Conservation (phyloP, 176 grass and related monocot genomes). For the Bonia amplexicaulis region DNA sequence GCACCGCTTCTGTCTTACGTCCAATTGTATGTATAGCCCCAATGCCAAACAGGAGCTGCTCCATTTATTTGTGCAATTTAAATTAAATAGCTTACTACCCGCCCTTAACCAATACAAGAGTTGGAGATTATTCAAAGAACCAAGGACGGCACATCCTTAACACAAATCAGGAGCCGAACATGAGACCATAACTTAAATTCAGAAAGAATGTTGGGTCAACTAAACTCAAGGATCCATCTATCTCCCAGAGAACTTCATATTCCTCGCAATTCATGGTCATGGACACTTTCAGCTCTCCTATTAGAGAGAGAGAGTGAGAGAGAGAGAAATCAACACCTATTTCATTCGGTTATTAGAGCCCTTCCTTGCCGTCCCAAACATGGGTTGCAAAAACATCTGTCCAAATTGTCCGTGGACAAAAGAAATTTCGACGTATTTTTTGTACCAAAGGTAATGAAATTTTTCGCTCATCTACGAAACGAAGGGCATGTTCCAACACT, state of each 20-base stretch:
- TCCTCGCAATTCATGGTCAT: neutral
- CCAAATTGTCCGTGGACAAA: neutral
- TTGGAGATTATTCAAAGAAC: neutral
- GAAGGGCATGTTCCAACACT: neutral
- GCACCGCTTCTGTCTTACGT: too few species aligned
- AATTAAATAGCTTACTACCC: neutral
- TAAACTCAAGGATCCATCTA: neutral
- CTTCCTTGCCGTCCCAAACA: neutral
- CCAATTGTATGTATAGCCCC: neutral
- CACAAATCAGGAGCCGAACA: neutral
- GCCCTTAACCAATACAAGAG: neutral
- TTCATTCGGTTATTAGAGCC: neutral
- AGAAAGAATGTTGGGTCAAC: neutral
- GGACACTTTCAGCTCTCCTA: too few species aligned
- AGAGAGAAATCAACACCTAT: too few species aligned
- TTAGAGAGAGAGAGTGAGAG: neutral
- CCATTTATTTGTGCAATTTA: neutral
- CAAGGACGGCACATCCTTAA: neutral
- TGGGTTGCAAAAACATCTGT: neutral
- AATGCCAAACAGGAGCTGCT: neutral
- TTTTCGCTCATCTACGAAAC: neutral
- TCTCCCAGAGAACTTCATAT: neutral
- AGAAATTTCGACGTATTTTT: neutral
- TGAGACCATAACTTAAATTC: neutral
- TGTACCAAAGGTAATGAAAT: neutral